Base-by-base conservation (phyloP, 2,329 filamentous ascomycete genomes). In the Colletotrichum melonis region DNA sequence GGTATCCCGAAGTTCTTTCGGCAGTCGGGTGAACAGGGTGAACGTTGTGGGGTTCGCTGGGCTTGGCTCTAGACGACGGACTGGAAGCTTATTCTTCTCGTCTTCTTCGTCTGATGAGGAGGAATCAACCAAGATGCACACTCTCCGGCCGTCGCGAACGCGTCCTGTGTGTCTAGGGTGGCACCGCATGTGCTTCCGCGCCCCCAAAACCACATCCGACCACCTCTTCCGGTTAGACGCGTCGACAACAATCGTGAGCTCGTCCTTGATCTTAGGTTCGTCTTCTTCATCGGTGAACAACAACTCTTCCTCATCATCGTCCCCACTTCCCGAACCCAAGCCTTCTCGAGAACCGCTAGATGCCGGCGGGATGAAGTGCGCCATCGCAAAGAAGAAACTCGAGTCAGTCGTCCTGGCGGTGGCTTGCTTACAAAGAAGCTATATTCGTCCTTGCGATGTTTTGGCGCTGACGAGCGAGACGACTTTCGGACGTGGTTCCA, bases 101-200 rank as follows among this genome's bases (percentile, higher is more conserved):
- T 16, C 49, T 7, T 22, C 5, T n/a, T 28, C 30, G n/a, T 42
- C 9, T 19, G 46, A 63, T 8, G 42, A 54, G 19, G 60, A 24
- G 1, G 42, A 49, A 5, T 63, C 19, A 11, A n/a, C 9, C 28
- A 12, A 14, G 30, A 9, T 16, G n/a, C 42, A 63, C 28, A n/a
- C 12, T 30, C 12, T 63, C 6, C 59, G 9, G 11, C 5, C 24
- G 30, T 22, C 6, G 19, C 26, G 28, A 24, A n/a, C 9, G 16
- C 62, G 22, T 19, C 19, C 16, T 12, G 49, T 22, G 7, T 32
- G 49, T 9, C 38, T 42, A 11, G 22, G 28, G 30, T 28, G 32
- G 49, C 57, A 62, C 14, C 57, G 24, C 46, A 63, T 35, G 49
- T 68, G 63, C 14, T 55, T 55, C 49, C 69, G 57, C 26, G 58